phyloP scores from a whole-genome alignment of 345 rosid species.

The Lagerstroemia speciosa region DNA sequence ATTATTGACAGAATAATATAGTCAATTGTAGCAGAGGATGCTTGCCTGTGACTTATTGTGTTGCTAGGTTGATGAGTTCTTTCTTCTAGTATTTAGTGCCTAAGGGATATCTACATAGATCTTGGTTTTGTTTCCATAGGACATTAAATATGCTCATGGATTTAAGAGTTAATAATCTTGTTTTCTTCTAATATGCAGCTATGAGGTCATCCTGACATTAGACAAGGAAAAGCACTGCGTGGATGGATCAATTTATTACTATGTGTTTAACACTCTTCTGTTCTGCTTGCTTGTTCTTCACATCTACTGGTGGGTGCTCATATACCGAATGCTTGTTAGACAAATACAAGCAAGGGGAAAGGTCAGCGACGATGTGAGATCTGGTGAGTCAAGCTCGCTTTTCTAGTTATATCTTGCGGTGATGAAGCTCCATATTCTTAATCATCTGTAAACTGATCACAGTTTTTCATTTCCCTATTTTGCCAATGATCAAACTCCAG shows the following conservation, averaged over 20 bases:
- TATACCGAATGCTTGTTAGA: conserved; percentile 60
- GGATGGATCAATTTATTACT: conserved; percentile 62
- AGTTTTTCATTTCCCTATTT: neutral
- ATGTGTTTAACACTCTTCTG: conserved; percentile 69
- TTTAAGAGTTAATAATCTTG: neutral
- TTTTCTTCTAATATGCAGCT: conserved; percentile 34
- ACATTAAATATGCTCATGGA: neutral
- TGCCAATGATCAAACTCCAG: neutral
- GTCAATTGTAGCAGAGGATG: neutral
- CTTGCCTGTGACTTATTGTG: neutral
- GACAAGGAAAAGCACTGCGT: conserved; percentile 51
- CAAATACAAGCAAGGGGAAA: conserved; percentile 73
- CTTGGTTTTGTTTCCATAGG: neutral
- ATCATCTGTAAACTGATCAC: neutral
- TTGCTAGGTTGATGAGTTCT: neutral
- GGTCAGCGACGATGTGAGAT: conserved; percentile 83
- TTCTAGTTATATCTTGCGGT: neutral
- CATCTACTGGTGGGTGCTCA: conserved; percentile 90
- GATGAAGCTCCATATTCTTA: neutral
- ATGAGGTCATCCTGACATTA: conserved; percentile 56
- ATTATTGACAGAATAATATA: neutral
- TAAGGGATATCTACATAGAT: neutral
- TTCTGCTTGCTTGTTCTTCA: conserved; percentile 69
- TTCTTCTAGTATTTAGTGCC: neutral
- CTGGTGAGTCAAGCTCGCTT: conserved; percentile 37